Evolutionary conservation across 179 eudicot genomes (phyloP), one percentile per base, ranked within the genome.

Genomic region (Silene coronaria): DNA sequence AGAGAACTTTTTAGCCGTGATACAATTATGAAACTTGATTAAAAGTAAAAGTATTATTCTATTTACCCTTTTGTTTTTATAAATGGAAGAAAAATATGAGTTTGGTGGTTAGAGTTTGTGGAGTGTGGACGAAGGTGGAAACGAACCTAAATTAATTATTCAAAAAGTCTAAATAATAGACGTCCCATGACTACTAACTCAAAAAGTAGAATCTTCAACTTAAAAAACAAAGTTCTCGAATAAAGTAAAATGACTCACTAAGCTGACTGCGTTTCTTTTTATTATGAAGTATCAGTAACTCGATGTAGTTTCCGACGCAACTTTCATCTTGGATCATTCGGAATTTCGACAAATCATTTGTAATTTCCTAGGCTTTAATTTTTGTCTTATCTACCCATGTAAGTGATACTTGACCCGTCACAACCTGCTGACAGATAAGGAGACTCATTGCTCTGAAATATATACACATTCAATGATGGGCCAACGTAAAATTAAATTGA

Each of bases 21-120:
- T 71, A 67, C 26, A 75, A 75, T 80, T n/a, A 76, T 76, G 58
- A 66, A 7, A 19, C 32, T 23, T 67, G 9, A 61, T 61, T 62
- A 46, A 64, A 75, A 69, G 45, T 22, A 70, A 17, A 70, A 17
- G 19, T 77, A 22, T 13, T 13, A 17, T 59, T 5, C 12, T 67
- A 36, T 8, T n/a, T 13, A n/a, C n/a, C n/a, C n/a, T n/a, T n/a
- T n/a, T n/a, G n/a, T n/a, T n/a, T n/a, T n/a, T n/a, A n/a, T n/a
- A n/a, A n/a, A n/a, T n/a, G n/a, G n/a, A n/a, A n/a, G 6, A 38
- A 67, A 19, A 67, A 2, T 5, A 17, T 9, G 38, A 36, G 4
- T 32, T 67, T 6, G 45, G 71, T 68, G 58, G 67, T 79, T 57
- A 51, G 68, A 30, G 26, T 13, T 42, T 64, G 4, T 13, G 17